Percentiles rank a stretch among this genome's conserved stretches.
phyloP scores from a whole-genome alignment of 177 flowering plant genomes.

The Vitis hybrid region DNA sequence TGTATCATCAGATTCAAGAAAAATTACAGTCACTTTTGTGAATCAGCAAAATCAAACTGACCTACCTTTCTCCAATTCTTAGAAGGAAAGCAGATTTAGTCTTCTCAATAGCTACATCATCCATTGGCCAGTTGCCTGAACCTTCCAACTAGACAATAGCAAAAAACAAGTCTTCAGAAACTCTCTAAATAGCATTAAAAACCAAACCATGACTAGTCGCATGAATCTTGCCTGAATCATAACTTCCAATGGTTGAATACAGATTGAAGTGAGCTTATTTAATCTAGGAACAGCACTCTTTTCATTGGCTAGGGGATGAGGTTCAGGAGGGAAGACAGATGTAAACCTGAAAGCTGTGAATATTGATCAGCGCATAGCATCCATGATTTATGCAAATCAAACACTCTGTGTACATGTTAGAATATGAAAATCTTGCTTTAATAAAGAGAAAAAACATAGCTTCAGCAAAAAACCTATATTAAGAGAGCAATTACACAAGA shows the following conservation, averaged over 20 bases:
- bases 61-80: constrained; percentile 85
- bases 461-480: too few relatives aligned
- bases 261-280: constrained; percentile 45
- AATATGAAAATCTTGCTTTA: too few relatives aligned
- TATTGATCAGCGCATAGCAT: constrained; percentile 11
- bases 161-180: constrained; percentile 9
- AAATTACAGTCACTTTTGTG: neutral
- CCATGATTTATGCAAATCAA: neutral
- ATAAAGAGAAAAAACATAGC: too few relatives aligned
- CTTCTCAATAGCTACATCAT: constrained; percentile 81
- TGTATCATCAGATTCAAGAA: constrained; percentile 16
- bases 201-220: neutral
- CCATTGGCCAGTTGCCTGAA: constrained; percentile 95
- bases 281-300: constrained; percentile 33
- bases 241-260: constrained; percentile 79
- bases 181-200: neutral
- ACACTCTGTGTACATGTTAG: too few relatives aligned
- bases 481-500: too few relatives aligned
- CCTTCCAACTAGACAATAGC: constrained; percentile 76
- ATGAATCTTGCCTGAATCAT: constrained; percentile 70
- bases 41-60: neutral
- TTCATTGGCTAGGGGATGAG: constrained; percentile 71
- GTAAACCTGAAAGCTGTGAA: constrained; percentile 81
- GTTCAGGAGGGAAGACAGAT: constrained; percentile 87
- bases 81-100: constrained; percentile 89